Percentiles rank a stretch among this genome's conserved stretches.
Conservation (phyloP, 441 rosid species). For the Breynia disticha region DNA sequence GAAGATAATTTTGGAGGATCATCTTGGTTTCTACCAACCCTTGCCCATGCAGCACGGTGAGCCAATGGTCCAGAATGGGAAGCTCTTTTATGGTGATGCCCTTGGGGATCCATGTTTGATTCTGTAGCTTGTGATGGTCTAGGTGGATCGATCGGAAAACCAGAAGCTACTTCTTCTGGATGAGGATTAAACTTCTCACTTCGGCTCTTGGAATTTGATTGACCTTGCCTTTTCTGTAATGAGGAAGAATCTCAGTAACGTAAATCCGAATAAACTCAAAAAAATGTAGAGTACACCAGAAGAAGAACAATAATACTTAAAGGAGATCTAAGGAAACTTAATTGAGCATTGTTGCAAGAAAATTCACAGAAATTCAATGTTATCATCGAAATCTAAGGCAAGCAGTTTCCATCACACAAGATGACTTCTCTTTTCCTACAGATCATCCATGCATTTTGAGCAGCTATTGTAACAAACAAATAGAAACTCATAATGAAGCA, state of each 20-base stretch:
- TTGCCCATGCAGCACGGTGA: conserved; percentile 73
- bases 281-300: neutral
- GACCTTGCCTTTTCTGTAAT: conserved; percentile 74
- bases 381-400: too few species aligned
- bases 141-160: conserved; percentile 95
- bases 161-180: conserved; percentile 94
- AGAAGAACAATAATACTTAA: neutral
- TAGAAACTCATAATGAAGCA: too few species aligned
- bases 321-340: neutral
- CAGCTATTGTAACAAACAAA: too few species aligned
- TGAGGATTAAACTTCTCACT: conserved; percentile 96
- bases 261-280: neutral
- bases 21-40: conserved; percentile 47
- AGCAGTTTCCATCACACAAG: too few species aligned
- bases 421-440: too few species aligned
- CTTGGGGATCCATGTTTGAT: conserved; percentile 43
- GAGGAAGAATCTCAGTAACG: neutral
- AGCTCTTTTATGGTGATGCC: conserved; percentile 64
- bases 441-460: too few species aligned
- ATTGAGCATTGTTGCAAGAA: too few species aligned
- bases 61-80: conserved; percentile 88
- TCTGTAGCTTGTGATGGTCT: conserved; percentile 75
- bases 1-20: conserved; percentile 52
- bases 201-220: conserved; percentile 66
- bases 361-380: too few species aligned